These are phyloP conservation scores for Trichophyton schoenleinii DNA, from an alignment of 2,329 filamentous ascomycete species.

Conservation along the genomic window DNA sequence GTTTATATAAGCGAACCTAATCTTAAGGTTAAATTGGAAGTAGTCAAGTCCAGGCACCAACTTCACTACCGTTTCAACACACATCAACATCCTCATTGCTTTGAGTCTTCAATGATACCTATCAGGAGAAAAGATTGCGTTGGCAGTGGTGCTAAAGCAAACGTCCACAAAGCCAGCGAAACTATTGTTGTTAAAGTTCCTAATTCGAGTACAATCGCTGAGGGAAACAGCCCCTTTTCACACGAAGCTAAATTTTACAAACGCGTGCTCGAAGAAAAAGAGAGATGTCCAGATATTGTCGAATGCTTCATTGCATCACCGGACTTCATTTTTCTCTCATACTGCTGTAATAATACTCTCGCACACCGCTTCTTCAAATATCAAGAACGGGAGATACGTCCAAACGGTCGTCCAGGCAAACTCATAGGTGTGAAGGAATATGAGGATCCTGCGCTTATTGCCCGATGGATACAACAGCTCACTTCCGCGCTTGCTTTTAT, in stretches of 20 bases:
- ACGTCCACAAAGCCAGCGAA: constrained; percentile 7
- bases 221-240: neutral
- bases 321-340: constrained; percentile 12
- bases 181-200: constrained; percentile 15
- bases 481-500: constrained; percentile 14
- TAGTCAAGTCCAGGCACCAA: neutral
- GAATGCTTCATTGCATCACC: constrained; percentile 13
- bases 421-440: constrained; percentile 11
- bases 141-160: neutral
- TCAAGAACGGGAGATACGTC: constrained; percentile 7
- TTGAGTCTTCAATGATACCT: neutral
- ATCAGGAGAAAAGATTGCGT: neutral
- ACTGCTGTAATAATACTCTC: constrained; percentile 6
- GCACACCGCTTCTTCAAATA: constrained; percentile 2
- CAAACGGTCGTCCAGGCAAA: constrained; percentile 8
- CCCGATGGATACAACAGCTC: constrained; percentile 14
- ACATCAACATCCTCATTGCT: neutral
- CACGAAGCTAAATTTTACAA: constrained; percentile 12
- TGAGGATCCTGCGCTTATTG: constrained; percentile 13
- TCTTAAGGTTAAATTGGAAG: neutral
- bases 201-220: constrained; percentile 5
- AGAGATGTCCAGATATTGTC: constrained; percentile 13
- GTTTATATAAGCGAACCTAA: neutral
- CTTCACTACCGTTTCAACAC: neutral
- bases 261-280: constrained; percentile 8